Percentiles rank a stretch among this genome's conserved stretches.
phyloP scores from a whole-genome alignment of 2,329 filamentous ascomycete genomes.

The Colletotrichum coccodes region DNA sequence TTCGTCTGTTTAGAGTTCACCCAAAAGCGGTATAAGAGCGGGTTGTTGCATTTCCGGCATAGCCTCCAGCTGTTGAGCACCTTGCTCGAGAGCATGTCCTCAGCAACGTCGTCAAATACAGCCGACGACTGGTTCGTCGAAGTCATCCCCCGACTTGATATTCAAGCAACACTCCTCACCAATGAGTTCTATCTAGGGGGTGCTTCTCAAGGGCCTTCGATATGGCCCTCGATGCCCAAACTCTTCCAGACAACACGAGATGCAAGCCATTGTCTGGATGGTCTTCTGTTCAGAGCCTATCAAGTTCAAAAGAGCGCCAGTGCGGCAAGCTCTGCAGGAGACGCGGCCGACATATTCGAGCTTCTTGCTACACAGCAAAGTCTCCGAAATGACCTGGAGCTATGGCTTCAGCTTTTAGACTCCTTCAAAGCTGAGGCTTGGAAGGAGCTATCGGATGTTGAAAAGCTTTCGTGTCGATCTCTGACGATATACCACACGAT shows the following conservation, averaged over 20 bases:
- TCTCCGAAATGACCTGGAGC: slow-evolving; percentile 16
- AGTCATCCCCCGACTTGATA: slow-evolving; percentile 46
- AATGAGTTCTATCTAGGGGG: background rate
- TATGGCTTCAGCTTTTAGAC: slow-evolving; percentile 40
- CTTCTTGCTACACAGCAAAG: background rate
- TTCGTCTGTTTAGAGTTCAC: slow-evolving; percentile 48
- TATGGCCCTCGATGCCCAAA: background rate
- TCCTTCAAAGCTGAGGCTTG: slow-evolving; percentile 33
- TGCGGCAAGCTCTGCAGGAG: background rate
- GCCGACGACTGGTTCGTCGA: slow-evolving; percentile 55
- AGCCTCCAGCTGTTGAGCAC: slow-evolving; percentile 44
- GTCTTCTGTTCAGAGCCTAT: background rate
- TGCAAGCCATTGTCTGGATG: slow-evolving; percentile 15
- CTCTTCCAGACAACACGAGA: slow-evolving; percentile 9
- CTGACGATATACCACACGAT: slow-evolving; percentile 52
- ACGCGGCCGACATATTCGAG: background rate
- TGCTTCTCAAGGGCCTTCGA: background rate
- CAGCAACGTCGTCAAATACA: slow-evolving; percentile 24
- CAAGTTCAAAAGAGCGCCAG: background rate
- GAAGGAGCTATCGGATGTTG: slow-evolving; percentile 31
- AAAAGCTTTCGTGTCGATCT: slow-evolving; percentile 34
- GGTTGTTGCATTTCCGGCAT: slow-evolving; percentile 52
- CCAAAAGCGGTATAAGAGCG: slow-evolving; percentile 47
- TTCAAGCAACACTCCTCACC: slow-evolving; percentile 40
- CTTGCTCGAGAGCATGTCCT: slow-evolving; percentile 41